Percentiles rank a stretch among this genome's conserved stretches.
phyloP scores from a whole-genome alignment of 768 basidiomycete genomes.

The Floccularia luteovirens region DNA sequence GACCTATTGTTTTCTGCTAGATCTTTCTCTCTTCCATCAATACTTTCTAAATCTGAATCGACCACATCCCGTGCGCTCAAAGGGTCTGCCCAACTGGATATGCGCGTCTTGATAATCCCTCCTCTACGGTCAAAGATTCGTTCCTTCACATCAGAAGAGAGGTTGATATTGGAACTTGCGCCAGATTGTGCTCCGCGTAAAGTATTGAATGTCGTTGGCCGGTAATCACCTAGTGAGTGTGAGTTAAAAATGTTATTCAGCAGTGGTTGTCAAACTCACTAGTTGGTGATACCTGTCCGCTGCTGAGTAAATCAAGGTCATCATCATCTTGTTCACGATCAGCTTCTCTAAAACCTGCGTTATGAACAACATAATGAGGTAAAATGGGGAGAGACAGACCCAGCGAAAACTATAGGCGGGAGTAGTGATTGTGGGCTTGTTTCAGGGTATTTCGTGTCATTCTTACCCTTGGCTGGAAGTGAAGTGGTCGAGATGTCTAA shows the following conservation, averaged over 20 bases:
- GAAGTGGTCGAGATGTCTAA: constrained; percentile 13
- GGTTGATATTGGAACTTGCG: constrained; percentile 18
- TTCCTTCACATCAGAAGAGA: constrained; percentile 20
- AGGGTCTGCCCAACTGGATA: constrained; percentile 17
- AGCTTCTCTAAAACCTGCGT: constrained; percentile 3
- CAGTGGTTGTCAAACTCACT: constrained; percentile 30
- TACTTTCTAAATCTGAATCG: constrained; percentile 1
- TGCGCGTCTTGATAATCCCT: constrained; percentile 24
- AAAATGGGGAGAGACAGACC: constrained; percentile 10
- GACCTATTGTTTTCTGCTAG: too few relatives aligned
- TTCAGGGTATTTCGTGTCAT: not conserved
- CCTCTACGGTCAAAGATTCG: constrained; percentile 24
- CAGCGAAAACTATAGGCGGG: constrained; percentile 19
- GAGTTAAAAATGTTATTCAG: constrained; percentile 10
- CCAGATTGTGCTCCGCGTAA: constrained; percentile 12
- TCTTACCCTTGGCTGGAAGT: not conserved
- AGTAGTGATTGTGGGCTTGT: constrained; percentile 21
- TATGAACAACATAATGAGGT: not conserved
- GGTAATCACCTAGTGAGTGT: constrained; percentile 18
- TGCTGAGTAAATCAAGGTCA: constrained; percentile 69
- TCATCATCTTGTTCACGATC: constrained; percentile 33
- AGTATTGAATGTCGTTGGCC: constrained; percentile 19
- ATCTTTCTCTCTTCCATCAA: constrained; percentile 4
- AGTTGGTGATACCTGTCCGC: constrained; percentile 68
- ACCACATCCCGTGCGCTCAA: constrained; percentile 11